phyloP scores from a whole-genome alignment of 2,329 filamentous ascomycete genomes.

The Aspergillus sp. region DNA sequence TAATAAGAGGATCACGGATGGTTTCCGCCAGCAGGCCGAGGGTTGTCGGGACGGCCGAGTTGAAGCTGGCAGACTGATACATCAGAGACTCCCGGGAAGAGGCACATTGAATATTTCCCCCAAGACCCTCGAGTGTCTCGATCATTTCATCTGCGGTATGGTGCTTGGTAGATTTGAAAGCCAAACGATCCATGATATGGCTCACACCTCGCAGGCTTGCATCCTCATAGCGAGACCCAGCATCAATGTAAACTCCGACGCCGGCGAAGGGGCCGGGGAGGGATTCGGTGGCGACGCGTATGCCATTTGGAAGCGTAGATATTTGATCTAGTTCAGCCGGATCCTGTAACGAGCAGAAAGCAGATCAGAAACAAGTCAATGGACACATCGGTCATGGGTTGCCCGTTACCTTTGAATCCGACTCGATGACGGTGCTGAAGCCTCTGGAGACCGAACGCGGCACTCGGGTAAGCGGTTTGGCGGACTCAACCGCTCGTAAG shows the following conservation, averaged over 20 bases:
- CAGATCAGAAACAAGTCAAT: slow-evolving; percentile 14
- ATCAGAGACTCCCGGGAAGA: slow-evolving; percentile 95
- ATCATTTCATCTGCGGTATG: slow-evolving; percentile 82
- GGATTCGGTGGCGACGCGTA: slow-evolving; percentile 93
- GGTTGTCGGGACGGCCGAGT: slow-evolving; percentile 82
- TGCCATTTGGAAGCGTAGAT: slow-evolving; percentile 86
- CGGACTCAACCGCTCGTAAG: slow-evolving; percentile 44
- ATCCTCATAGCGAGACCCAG: slow-evolving; percentile 92
- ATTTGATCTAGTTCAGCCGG: slow-evolving; percentile 85
- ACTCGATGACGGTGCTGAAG: slow-evolving; percentile 41
- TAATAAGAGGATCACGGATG: slow-evolving; percentile 82
- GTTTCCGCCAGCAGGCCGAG: slow-evolving; percentile 89
- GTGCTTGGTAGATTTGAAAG: slow-evolving; percentile 83
- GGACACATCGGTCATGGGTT: not conserved
- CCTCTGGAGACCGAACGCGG: slow-evolving; percentile 41
- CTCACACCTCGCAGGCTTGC: slow-evolving; percentile 83
- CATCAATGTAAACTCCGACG: slow-evolving; percentile 94
- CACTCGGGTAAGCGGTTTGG: slow-evolving; percentile 40
- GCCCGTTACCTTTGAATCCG: slow-evolving; percentile 37
- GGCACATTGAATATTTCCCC: slow-evolving; percentile 95
- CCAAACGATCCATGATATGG: slow-evolving; percentile 93
- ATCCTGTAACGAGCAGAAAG: slow-evolving; percentile 58
- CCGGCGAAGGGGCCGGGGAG: slow-evolving; percentile 93
- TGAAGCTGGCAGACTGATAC: slow-evolving; percentile 99
- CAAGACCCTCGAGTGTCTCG: slow-evolving; percentile 82